Conservation (phyloP, 1,284 basidiomycete genomes). For the Malassezia equina region DNA sequence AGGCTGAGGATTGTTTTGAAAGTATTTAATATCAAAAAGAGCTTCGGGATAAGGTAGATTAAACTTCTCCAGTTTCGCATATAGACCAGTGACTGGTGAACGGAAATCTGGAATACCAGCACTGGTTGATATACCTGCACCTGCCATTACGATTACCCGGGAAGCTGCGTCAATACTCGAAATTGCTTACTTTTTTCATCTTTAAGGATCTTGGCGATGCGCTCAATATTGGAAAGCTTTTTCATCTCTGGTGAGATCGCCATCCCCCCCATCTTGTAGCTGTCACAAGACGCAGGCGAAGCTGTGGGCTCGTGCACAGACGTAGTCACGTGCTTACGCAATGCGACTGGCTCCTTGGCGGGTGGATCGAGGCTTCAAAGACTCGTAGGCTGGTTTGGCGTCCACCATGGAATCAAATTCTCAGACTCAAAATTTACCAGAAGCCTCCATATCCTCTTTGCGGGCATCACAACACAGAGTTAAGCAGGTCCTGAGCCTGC, state of each 20-base stretch:
- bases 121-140: slow-evolving; percentile 53
- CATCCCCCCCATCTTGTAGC: not conserved
- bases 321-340: not conserved
- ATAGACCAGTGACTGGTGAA: slow-evolving; percentile 53
- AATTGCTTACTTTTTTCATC: not conserved
- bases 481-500: slow-evolving; percentile 5
- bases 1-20: slow-evolving; percentile 48
- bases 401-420: not conserved
- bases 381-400: not conserved
- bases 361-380: not conserved
- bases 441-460: not conserved
- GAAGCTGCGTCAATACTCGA: not conserved
- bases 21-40: slow-evolving; percentile 53
- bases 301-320: not conserved
- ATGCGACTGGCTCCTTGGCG: not conserved
- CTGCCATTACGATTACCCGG: slow-evolving; percentile 51
- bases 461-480: not conserved
- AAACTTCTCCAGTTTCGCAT: slow-evolving; percentile 53
- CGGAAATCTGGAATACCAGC: slow-evolving; percentile 51
- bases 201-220: not conserved
- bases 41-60: slow-evolving; percentile 55
- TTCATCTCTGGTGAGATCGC: not conserved
- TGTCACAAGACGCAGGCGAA: not conserved
- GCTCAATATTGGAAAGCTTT: not conserved
- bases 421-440: not conserved